Conservation (phyloP, 129 eudicot genomes). For the Erigeron canadensis region DNA sequence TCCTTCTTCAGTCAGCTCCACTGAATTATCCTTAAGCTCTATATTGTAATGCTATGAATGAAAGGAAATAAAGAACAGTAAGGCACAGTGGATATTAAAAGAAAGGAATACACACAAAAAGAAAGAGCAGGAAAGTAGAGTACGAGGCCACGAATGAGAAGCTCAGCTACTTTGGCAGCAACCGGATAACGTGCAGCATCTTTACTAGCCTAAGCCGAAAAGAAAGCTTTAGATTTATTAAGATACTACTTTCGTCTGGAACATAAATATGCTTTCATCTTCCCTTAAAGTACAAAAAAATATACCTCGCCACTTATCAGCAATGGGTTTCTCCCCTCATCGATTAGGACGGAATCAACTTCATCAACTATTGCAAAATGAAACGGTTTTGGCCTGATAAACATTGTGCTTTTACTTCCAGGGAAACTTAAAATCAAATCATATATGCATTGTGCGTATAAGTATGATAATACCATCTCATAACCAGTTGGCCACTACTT, state of each 20-base stretch:
- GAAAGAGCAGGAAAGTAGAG: conserved; percentile 15
- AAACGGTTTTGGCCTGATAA: conserved; percentile 93
- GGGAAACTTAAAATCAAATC: conserved; percentile 12
- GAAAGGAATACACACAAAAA: background rate
- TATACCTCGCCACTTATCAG: conserved; percentile 91
- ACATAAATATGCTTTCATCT: conserved; percentile 10
- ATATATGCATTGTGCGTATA: background rate
- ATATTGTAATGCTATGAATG: conserved; percentile 76
- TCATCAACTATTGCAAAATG: conserved; percentile 99
- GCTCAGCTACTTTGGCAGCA: conserved; percentile 99
- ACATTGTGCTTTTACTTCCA: background rate
- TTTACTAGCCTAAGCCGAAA: conserved; percentile 64
- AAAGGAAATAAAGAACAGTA: background rate
- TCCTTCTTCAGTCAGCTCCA: conserved; percentile 93
- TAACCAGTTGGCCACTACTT: conserved; percentile 75
- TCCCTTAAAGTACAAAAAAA: conserved; percentile 5
- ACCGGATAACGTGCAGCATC: conserved; percentile 98
- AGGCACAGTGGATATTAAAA: background rate
- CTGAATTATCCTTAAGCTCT: conserved; percentile 92
- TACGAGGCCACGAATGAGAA: conserved; percentile 76
- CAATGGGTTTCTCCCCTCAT: conserved; percentile 96
- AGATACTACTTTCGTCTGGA: conserved; percentile 1
- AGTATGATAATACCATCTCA: conserved; percentile 76
- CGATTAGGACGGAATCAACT: conserved; percentile 96
- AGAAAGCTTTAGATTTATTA: conserved; percentile 5